Conservation (phyloP, 1,139 yeast species). For the Debaryomyces coudertii region DNA sequence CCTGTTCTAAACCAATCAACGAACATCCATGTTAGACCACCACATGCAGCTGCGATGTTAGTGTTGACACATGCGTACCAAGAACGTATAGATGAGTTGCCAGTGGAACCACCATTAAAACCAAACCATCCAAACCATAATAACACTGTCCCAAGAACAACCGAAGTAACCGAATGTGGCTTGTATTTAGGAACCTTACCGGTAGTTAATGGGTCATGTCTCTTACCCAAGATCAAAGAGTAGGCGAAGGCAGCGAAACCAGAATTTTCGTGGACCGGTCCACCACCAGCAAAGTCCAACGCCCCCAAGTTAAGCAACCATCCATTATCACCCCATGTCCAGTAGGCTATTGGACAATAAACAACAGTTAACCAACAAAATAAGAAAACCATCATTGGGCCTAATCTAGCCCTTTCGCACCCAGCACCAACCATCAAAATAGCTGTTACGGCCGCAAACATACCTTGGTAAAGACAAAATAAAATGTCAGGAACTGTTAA, state of each 20-base stretch:
- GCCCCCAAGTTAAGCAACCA: slow-evolving; percentile 86
- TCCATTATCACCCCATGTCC: slow-evolving; percentile 96
- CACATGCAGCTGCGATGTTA: slow-evolving; percentile 87
- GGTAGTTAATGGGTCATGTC: slow-evolving; percentile 77
- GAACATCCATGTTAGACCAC: slow-evolving; percentile 92
- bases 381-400: slow-evolving; percentile 93
- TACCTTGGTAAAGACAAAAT: slow-evolving; percentile 89
- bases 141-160: slow-evolving; percentile 91
- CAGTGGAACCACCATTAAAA: slow-evolving; percentile 96
- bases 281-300: slow-evolving; percentile 97
- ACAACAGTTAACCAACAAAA: slow-evolving; percentile 96
- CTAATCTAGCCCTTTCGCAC: slow-evolving; percentile 94
- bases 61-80: slow-evolving; percentile 94
- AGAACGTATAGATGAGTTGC: slow-evolving; percentile 86
- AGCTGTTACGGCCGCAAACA: slow-evolving; percentile 93
- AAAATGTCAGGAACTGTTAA: slow-evolving; percentile 79
- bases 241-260: slow-evolving; percentile 96
- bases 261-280: slow-evolving; percentile 94
- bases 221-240: slow-evolving; percentile 87
- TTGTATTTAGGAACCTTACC: slow-evolving; percentile 81
- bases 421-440: slow-evolving; percentile 96
- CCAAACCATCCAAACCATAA: slow-evolving; percentile 99
- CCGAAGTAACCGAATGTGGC: slow-evolving; percentile 88
- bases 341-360: slow-evolving; percentile 91
- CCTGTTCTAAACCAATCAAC: slow-evolving; percentile 88